Base-by-base conservation (phyloP, 129 eudicot genomes). In the Flaveria ramosissima region DNA sequence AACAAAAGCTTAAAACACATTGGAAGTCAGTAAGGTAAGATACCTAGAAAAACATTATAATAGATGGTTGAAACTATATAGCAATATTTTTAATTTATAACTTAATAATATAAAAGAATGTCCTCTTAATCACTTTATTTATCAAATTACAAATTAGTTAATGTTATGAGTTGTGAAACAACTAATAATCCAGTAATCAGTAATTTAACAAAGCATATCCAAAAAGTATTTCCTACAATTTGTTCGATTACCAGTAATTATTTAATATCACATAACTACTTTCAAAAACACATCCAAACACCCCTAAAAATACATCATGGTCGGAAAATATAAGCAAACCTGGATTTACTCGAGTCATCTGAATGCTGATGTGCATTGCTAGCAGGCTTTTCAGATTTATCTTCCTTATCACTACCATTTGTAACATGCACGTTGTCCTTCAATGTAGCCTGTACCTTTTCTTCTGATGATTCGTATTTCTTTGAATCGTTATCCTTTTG, bases 341-440 rank as follows among this genome's bases (percentile, higher is more conserved):
- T 94, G 84, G 93, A 87, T 83, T 80, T 89, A 77, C 66, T 81
- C 3, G 81, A 66, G 41, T 73, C 75, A 60, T 83, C 80, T 41
- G 89, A 77, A 72, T 71, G 59, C 5, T 57, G 82, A 50, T 8
- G 73, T 39, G 48, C 72, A 36, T 82, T 43, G 70, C 69, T 70
- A 24, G 76, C 76, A 68, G 81, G 73, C 81, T 77, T 81, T 17
- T 76, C 84, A 55, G 81, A 71, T 79, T 84, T 78, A 45, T 21
- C 16, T 63, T 86, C 89, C 76, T 26, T 46, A 26, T 20, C 82
- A 46, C 77, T 27, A 24, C 85, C 92, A 81, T 77, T 90, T 69
- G 77, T 85, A 9, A 73, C 26, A 46, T 36, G 70, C 50, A 61
- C 69, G 13, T 50, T 75, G 20, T 80, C 77, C 89, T 83, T 84